phyloP scores from a whole-genome alignment of 2,329 filamentous ascomycete species.

The Purpureocillium takamizusanense region DNA sequence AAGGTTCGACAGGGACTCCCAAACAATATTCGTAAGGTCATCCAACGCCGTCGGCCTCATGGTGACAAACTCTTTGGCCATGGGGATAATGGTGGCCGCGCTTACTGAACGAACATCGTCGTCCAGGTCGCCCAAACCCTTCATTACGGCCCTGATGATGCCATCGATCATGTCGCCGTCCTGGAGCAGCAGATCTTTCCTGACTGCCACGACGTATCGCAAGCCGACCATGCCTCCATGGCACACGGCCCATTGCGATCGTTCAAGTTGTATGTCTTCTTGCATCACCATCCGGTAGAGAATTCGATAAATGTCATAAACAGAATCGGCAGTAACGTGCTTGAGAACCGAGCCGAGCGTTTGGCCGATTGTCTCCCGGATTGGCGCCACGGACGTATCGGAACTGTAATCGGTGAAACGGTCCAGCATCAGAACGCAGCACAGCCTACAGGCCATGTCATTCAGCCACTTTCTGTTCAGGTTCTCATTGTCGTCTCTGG shows the following conservation, averaged over 20 bases:
- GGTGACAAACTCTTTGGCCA: conserved; percentile 88
- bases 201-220: conserved; percentile 87
- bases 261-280: conserved; percentile 63
- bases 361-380: conserved; percentile 90
- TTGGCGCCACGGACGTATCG: conserved; percentile 92
- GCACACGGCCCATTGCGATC: conserved; percentile 84
- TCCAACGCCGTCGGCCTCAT: conserved; percentile 72
- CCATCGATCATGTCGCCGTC: conserved; percentile 85
- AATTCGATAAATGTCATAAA: conserved; percentile 75
- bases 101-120: conserved; percentile 96
- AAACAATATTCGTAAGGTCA: conserved; percentile 84
- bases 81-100: conserved; percentile 92
- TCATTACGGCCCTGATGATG: conserved; percentile 87
- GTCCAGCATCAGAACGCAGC: conserved; percentile 94
- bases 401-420: conserved; percentile 97
- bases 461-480: conserved; percentile 84
- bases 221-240: conserved; percentile 97
- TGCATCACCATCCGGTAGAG: conserved; percentile 90
- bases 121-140: conserved; percentile 80
- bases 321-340: conserved; percentile 69
- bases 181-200: conserved; percentile 81
- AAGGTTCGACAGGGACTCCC: conserved; percentile 94
- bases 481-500: conserved; percentile 63
- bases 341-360: conserved; percentile 82
- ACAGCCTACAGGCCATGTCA: conserved; percentile 87